A percentile compares a stretch with the other conserved stretches of the same genome.
These are phyloP conservation scores for Cladosporium sp. DNA, from an alignment of 2,329 filamentous ascomycete genomes.

Conservation along the genomic window DNA sequence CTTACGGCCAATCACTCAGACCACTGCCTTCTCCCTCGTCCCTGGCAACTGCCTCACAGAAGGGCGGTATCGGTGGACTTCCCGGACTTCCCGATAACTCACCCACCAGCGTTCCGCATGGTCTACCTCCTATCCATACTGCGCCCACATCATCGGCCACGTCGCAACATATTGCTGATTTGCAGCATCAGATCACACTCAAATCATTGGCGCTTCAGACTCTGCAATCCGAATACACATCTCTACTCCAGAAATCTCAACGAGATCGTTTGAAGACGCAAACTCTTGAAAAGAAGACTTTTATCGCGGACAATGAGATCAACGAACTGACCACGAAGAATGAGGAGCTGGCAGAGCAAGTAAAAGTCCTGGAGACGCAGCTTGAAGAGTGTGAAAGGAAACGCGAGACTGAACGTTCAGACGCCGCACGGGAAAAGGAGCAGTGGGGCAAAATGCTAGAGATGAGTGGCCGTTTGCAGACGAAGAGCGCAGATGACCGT, in stretches of 20 bases:
- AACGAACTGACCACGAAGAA: conserved; percentile 50
- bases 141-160: conserved; percentile 24
- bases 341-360: conserved; percentile 44
- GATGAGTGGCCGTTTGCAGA: conserved; percentile 45
- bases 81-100: not conserved
- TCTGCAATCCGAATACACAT: conserved; percentile 52
- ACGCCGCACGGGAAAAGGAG: conserved; percentile 40
- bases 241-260: conserved; percentile 49
- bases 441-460: conserved; percentile 51
- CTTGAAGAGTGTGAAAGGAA: conserved; percentile 47
- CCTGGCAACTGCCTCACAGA: conserved; percentile 14
- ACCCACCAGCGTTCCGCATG: conserved; percentile 23
- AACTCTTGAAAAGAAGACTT: conserved; percentile 48
- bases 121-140: conserved; percentile 21
- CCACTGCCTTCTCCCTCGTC: conserved; percentile 27
- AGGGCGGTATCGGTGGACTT: not conserved
- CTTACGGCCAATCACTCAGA: conserved; percentile 11
- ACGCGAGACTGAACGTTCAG: conserved; percentile 43
- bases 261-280: conserved; percentile 47
- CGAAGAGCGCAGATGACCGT: conserved; percentile 40
- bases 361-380: conserved; percentile 45
- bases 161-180: conserved; percentile 41
- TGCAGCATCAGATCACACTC: conserved; percentile 53
- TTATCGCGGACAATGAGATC: conserved; percentile 49
- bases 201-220: conserved; percentile 51